These are phyloP conservation scores for Mycena sanguinolenta DNA, from an alignment of 768 basidiomycete genomes.

Conservation along the genomic window DNA sequence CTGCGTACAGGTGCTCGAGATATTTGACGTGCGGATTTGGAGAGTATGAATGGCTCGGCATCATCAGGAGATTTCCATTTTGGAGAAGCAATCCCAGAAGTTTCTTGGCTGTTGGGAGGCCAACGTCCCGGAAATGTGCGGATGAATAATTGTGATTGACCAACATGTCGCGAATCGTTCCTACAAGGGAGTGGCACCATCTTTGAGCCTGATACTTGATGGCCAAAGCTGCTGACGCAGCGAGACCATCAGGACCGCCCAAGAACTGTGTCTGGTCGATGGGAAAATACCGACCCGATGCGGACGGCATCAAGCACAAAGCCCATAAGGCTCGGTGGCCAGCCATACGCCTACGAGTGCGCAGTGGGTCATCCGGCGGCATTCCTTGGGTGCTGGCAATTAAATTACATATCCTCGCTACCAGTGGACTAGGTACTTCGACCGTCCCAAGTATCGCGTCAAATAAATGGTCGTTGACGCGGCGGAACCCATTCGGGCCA, in stretches of 20 bases:
- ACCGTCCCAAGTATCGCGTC: neutral
- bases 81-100: too few relatives aligned
- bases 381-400: neutral
- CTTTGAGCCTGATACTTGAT: neutral
- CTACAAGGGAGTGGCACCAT: neutral
- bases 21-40: too few relatives aligned
- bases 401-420: neutral
- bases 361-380: neutral
- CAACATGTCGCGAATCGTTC: neutral
- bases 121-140: too few relatives aligned
- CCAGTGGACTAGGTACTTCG: neutral
- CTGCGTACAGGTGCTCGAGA: too few relatives aligned
- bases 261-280: too few relatives aligned
- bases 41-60: too few relatives aligned
- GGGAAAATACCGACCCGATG: too few relatives aligned
- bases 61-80: too few relatives aligned
- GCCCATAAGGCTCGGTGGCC: too few relatives aligned
- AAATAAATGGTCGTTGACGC: slow-evolving; percentile 8
- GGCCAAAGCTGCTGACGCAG: neutral
- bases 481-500: slow-evolving; percentile 4
- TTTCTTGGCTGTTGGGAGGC: too few relatives aligned
- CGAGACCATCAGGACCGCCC: too few relatives aligned
- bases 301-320: too few relatives aligned
- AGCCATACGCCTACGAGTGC: neutral
- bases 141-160: neutral